Evolutionary conservation across 495 filamentous ascomycete genomes (phyloP).

Genomic region (Zalerion maritima): DNA sequence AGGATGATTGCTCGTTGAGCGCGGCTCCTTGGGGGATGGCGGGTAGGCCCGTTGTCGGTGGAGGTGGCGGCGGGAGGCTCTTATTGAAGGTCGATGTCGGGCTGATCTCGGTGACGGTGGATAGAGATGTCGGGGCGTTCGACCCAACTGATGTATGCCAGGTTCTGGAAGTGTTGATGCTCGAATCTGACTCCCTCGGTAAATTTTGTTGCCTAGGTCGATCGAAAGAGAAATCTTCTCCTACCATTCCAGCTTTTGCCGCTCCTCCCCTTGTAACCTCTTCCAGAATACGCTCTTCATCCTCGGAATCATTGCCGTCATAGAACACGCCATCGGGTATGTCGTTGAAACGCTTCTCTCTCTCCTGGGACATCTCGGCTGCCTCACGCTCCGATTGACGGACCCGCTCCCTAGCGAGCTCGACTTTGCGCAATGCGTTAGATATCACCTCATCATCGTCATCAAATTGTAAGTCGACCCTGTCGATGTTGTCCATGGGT

Average conservation of each 20-base stretch:
- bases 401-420: constrained; percentile 64
- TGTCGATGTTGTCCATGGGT: constrained; percentile 40
- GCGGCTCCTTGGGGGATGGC: constrained; percentile 18
- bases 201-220: constrained; percentile 42
- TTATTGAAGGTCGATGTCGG: constrained; percentile 16
- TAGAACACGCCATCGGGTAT: constrained; percentile 25
- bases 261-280: constrained; percentile 82
- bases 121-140: constrained; percentile 60
- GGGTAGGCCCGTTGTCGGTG: constrained; percentile 26
- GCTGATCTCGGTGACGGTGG: constrained; percentile 58
- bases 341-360: constrained; percentile 27
- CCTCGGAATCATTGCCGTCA: constrained; percentile 66
- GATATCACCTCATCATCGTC: constrained; percentile 34
- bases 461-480: constrained; percentile 20
- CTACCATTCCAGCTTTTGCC: too few species aligned
- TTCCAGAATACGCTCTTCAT: constrained; percentile 83
- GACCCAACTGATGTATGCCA: constrained; percentile 81
- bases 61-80: constrained; percentile 25
- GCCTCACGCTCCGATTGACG: constrained; percentile 68
- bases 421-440: constrained; percentile 53
- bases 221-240: constrained; percentile 69
- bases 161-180: constrained; percentile 65
- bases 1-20: constrained; percentile 20
- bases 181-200: constrained; percentile 80
- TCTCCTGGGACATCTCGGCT: constrained; percentile 43